Evolutionary conservation across 2,329 filamentous ascomycete species (phyloP).

Genomic region (Colletotrichum endophyticum): DNA sequence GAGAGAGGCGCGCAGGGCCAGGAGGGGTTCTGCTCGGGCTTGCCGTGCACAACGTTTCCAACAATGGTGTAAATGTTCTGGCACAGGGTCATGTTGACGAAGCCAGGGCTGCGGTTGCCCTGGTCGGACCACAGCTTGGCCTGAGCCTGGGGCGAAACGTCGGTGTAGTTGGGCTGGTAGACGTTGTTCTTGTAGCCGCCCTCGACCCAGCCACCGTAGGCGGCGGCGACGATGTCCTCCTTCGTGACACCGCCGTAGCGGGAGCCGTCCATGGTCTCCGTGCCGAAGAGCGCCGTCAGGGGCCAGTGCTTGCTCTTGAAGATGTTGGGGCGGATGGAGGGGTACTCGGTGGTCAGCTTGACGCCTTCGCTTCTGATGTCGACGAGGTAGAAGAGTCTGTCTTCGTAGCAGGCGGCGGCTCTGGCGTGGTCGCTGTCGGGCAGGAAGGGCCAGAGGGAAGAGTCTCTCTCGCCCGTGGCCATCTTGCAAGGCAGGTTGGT

Average conservation of each 20-base stretch:
- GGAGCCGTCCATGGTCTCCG: neutral
- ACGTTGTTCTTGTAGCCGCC: neutral
- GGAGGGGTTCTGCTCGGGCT: neutral
- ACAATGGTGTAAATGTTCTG: constrained; percentile 49
- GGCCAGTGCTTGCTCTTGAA: neutral
- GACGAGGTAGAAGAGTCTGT: neutral
- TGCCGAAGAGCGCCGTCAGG: neutral
- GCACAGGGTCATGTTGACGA: constrained; percentile 49
- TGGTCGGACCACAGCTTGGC: constrained; percentile 26
- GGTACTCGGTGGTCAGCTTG: neutral
- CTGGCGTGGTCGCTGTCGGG: neutral
- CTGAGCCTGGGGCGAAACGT: constrained; percentile 38
- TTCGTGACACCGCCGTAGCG: neutral
- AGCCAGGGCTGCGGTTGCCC: constrained; percentile 42
- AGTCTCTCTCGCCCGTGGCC: neutral
- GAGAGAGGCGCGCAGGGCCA: neutral
- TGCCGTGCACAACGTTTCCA: constrained; percentile 28
- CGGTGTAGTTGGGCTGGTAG: constrained; percentile 24
- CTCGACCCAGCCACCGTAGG: neutral
- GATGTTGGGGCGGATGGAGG: neutral
- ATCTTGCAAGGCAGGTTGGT: neutral
- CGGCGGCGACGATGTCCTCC: neutral
- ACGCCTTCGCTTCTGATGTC: neutral
- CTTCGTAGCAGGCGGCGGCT: neutral
- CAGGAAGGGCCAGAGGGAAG: neutral